Base-by-base conservation (phyloP, 495 filamentous ascomycete genomes). In the Bryoglossum gracile region DNA sequence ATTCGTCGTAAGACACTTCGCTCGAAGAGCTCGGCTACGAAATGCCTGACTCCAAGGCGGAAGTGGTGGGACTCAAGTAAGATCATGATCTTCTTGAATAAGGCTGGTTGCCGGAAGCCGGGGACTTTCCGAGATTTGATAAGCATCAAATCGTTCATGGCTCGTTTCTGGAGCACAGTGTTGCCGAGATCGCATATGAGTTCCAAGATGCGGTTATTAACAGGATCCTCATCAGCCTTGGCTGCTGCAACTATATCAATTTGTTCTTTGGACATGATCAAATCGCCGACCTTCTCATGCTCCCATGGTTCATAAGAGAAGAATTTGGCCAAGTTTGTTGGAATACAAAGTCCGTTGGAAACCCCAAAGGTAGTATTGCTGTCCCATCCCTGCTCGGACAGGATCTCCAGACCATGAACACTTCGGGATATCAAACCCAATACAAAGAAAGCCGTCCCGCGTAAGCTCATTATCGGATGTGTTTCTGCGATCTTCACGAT, bases 391-490 rank as follows among this genome's bases (percentile, higher is more conserved):
- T 82, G 68, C 52, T 90, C 83, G 17, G 80, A 78, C 17, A 98
- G 68, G 37, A 94, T 95, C 65, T 89, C 86, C 24, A 95, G 78
- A 2, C 92, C 92, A 62, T 96, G 92, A 26, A 87, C 78, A 48
- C 89, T 96, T 41, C 92, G 76, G 5, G 90, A 95, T 50, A 97
- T 89, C 43, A 98, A 70, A 0, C 92, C 92, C 1, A 98, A 69
- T 8, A 95, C 94, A 58, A 94, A 98, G 62, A 96, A 96, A 2
- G 92, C 94, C 3, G 92, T 97, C 28, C 94, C 92, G 55, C 94
- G 80, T 64, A 97, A 75, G 23, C 85, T 91, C 74, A 97, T 80
- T 16, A 97, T 86, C 51, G 88, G 82, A 33, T 90, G 89, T 51
- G 69, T 71, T 58, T 94, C 82, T 2, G 92, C 94, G 62, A 98